A percentile compares a stretch with the other conserved stretches of the same genome.
These are phyloP conservation scores for Pythium folliculosum DNA, from an alignment of 352 stramenopile species.

Conservation along the genomic window DNA sequence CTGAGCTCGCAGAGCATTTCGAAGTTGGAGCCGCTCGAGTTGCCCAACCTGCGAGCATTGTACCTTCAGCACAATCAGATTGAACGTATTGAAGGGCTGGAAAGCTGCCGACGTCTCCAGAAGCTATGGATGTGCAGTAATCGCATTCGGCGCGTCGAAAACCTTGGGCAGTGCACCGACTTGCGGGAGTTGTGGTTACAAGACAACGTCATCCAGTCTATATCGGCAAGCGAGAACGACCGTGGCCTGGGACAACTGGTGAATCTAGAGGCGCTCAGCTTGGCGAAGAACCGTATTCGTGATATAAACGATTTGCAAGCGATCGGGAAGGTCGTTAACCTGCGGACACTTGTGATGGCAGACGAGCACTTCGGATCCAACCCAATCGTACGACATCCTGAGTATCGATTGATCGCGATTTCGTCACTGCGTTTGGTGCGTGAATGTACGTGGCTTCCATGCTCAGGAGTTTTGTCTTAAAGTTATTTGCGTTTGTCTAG, in stretches of 20 bases:
- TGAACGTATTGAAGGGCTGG: conserved; percentile 71
- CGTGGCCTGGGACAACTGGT: conserved; percentile 51
- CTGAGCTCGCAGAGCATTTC: conserved; percentile 72
- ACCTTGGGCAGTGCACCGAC: conserved; percentile 61
- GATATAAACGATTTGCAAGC: conserved; percentile 70
- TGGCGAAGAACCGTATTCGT: conserved; percentile 78
- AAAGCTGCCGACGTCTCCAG: conserved; percentile 63
- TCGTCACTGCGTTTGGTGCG: conserved; percentile 65
- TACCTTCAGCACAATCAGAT: conserved; percentile 87
- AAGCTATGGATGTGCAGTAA: conserved; percentile 85
- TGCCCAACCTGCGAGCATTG: conserved; percentile 67
- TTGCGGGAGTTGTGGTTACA: conserved; percentile 86
- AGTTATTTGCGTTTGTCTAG: conserved; percentile 18
- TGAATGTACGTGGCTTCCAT: neutral
- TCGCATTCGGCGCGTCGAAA: conserved; percentile 56
- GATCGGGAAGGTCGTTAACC: conserved; percentile 53
- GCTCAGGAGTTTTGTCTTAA: neutral
- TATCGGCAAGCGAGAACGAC: conserved; percentile 40
- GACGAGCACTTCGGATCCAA: conserved; percentile 87
- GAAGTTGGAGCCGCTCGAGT: conserved; percentile 51
- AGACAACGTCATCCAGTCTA: conserved; percentile 64
- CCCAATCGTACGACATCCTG: conserved; percentile 58
- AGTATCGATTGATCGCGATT: conserved; percentile 77
- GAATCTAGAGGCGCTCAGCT: conserved; percentile 66
- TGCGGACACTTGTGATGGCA: conserved; percentile 62